Evolutionary conservation across 768 basidiomycete genomes (phyloP).

Genomic region (Trametes sanguinea): DNA sequence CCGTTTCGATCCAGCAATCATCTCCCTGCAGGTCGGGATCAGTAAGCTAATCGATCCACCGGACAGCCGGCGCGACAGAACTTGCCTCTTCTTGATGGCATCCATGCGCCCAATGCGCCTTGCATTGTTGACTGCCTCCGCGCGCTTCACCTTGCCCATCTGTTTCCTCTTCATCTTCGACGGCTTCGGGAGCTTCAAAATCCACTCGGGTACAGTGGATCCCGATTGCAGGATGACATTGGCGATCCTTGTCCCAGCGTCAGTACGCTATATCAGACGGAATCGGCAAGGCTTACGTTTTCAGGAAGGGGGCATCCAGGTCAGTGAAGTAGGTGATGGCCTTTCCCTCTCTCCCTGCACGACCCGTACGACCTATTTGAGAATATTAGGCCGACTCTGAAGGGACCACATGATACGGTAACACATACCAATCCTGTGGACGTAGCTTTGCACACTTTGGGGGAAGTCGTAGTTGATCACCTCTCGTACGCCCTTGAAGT

Average conservation of each 20-base stretch:
- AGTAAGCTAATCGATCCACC: conserved; percentile 5
- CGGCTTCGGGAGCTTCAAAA: conserved; percentile 90
- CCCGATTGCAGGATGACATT: conserved; percentile 95
- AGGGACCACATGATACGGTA: neutral
- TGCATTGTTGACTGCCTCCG: conserved; percentile 72
- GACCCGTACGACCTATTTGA: conserved; percentile 81
- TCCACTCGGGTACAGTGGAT: conserved; percentile 91
- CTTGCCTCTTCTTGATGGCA: conserved; percentile 72
- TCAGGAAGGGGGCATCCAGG: conserved; percentile 88
- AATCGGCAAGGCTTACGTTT: conserved; percentile 58
- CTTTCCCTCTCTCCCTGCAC: conserved; percentile 89
- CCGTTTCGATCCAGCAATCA: conserved; percentile 75
- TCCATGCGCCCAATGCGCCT: conserved; percentile 67
- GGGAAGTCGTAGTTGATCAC: conserved; percentile 99
- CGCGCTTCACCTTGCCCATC: conserved; percentile 84
- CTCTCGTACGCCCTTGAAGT: conserved; percentile 91
- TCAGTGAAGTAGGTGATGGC: conserved; percentile 96
- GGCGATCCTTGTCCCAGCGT: conserved; percentile 63
- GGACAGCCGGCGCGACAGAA: neutral
- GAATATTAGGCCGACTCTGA: neutral
- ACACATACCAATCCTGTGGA: conserved; percentile 84
- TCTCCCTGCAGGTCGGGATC: conserved; percentile 52
- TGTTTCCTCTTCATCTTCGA: conserved; percentile 83
- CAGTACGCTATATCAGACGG: neutral
- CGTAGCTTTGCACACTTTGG: conserved; percentile 90